These are phyloP conservation scores for Perkinsus olseni DNA, from an alignment of 169 alveolate species.

Conservation along the genomic window DNA sequence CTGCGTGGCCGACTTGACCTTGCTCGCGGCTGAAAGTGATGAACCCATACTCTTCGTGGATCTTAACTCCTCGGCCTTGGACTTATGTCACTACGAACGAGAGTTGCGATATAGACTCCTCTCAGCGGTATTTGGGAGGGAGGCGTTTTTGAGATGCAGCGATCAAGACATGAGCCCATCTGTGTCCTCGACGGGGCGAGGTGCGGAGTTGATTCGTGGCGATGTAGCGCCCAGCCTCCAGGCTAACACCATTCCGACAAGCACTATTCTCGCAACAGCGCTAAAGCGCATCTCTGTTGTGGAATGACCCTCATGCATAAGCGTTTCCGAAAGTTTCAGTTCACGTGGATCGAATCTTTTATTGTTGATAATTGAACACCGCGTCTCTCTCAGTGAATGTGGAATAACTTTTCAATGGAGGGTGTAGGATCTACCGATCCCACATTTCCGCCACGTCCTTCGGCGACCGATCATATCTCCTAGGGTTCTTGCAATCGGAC, in stretches of 20 bases:
- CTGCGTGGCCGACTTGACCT: background rate
- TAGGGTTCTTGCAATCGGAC: no score
- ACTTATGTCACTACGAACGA: background rate
- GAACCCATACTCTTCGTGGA: background rate
- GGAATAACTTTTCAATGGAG: no score
- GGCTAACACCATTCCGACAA: no score
- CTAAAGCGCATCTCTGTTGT: background rate
- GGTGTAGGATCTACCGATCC: no score
- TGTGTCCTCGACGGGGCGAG: background rate
- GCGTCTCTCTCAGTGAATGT: no score
- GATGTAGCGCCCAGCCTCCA: no score
- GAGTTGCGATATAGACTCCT: background rate
- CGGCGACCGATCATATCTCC: no score
- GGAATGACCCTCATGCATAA: background rate
- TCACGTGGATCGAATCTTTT: background rate
- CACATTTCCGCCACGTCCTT: no score
- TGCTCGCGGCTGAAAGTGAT: background rate
- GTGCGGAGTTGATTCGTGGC: background rate
- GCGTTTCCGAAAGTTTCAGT: background rate
- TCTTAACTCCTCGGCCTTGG: background rate
- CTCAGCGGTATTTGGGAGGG: background rate
- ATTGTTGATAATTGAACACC: background rate
- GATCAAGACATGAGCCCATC: background rate
- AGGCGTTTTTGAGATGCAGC: background rate
- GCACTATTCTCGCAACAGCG: background rate